phyloP scores from a whole-genome alignment of 2,329 filamentous ascomycete species.

The Ascosphaera apis region DNA sequence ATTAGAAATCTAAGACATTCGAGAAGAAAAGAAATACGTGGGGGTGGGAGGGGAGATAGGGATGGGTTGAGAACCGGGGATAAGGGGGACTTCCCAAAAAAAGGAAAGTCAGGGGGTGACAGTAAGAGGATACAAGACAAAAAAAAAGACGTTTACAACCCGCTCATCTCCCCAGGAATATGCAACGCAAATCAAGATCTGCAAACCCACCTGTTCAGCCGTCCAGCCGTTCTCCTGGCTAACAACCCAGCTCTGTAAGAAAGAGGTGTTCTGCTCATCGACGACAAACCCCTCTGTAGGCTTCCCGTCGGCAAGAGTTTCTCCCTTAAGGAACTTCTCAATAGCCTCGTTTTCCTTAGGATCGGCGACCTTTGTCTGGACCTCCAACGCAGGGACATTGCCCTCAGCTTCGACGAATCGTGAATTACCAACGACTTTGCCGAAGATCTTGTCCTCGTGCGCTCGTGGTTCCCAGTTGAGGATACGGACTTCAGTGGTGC shows the following conservation, averaged over 20 bases:
- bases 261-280: constrained; percentile 24
- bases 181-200: constrained; percentile 1
- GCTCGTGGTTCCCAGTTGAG: constrained; percentile 37
- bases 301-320: constrained; percentile 28
- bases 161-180: neutral
- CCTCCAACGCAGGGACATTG: constrained; percentile 14
- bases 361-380: constrained; percentile 17
- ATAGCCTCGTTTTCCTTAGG: constrained; percentile 17
- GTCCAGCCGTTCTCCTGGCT: constrained; percentile 29
- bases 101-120: too few species aligned
- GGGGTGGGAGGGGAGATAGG: neutral
- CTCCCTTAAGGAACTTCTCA: constrained; percentile 16
- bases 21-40: neutral
- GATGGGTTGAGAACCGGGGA: too few species aligned
- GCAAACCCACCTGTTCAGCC: constrained; percentile 25
- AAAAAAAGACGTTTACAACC: too few species aligned
- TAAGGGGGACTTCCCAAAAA: too few species aligned
- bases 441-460: constrained; percentile 63
- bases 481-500: constrained; percentile 34
- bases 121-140: too few species aligned
- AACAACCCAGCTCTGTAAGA: constrained; percentile 27
- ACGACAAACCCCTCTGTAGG: constrained; percentile 36
- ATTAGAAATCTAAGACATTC: neutral
- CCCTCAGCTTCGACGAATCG: constrained; percentile 24
- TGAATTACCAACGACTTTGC: constrained; percentile 39